These are phyloP conservation scores for Glonium stellatum DNA, from an alignment of 495 filamentous ascomycete genomes.

Conservation along the genomic window DNA sequence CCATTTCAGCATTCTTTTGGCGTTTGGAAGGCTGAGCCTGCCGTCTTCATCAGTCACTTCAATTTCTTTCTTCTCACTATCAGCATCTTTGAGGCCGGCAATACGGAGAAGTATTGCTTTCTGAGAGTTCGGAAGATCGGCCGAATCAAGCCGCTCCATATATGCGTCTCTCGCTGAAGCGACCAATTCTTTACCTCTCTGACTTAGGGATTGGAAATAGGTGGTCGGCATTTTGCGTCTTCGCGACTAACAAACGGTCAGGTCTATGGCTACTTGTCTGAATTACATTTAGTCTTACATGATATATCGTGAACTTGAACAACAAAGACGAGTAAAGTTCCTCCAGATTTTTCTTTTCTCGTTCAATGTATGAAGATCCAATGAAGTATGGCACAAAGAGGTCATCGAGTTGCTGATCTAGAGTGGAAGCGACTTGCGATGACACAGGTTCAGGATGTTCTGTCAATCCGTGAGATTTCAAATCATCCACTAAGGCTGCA, in stretches of 20 bases:
- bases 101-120: conserved; percentile 79
- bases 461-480: conserved; percentile 90
- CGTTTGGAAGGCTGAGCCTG: conserved; percentile 67
- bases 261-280: background rate
- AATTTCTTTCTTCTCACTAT: conserved; percentile 58
- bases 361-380: conserved; percentile 90
- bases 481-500: conserved; percentile 74
- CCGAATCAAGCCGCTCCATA: conserved; percentile 74
- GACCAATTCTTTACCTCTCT: conserved; percentile 74
- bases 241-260: conserved; percentile 43
- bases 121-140: conserved; percentile 74
- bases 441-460: conserved; percentile 90
- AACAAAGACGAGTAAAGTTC: conserved; percentile 87
- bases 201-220: conserved; percentile 83
- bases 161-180: conserved; percentile 78
- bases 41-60: conserved; percentile 88
- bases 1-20: conserved; percentile 97
- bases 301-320: conserved; percentile 92
- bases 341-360: conserved; percentile 81
- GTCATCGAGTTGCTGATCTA: conserved; percentile 96
- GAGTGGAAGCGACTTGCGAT: conserved; percentile 70
- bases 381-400: conserved; percentile 93
- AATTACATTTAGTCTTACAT: conserved; percentile 37
- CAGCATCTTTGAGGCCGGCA: conserved; percentile 57
- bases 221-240: conserved; percentile 75